Percentiles rank a stretch among this genome's conserved stretches.
Evolutionary conservation across 2,329 filamentous ascomycete species (phyloP).

Genomic region (Didymella exigua): DNA sequence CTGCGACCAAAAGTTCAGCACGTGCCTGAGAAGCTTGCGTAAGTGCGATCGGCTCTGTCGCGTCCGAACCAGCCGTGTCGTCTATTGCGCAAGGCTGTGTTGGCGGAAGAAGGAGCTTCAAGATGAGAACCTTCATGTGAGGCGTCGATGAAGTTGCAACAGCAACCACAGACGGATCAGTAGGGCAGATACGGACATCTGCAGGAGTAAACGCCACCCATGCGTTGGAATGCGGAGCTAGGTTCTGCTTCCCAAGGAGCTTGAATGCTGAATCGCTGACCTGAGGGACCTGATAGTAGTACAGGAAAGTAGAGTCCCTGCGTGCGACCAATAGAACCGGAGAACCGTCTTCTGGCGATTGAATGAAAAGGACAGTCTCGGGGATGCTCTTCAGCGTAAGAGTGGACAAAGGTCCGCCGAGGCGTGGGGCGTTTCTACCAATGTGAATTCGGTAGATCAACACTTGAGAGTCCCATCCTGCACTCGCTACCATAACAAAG

Average conservation of each 20-base stretch:
- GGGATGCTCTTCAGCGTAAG: slow-evolving; percentile 60
- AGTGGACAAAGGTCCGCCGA: slow-evolving; percentile 51
- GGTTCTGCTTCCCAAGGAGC: slow-evolving; percentile 63
- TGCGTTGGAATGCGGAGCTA: slow-evolving; percentile 67
- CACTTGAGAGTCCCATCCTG: slow-evolving; percentile 66
- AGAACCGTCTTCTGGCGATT: slow-evolving; percentile 53
- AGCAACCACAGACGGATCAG: slow-evolving; percentile 60
- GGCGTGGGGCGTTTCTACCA: slow-evolving; percentile 32
- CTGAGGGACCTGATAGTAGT: slow-evolving; percentile 57
- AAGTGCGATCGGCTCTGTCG: slow-evolving; percentile 19
- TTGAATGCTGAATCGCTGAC: slow-evolving; percentile 17
- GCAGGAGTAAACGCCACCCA: slow-evolving; percentile 68
- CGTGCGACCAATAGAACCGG: slow-evolving; percentile 61
- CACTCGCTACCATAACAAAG: slow-evolving; percentile 56
- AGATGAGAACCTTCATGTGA: slow-evolving; percentile 67
- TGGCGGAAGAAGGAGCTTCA: slow-evolving; percentile 61
- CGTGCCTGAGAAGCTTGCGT: slow-evolving; percentile 60
- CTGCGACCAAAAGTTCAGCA: slow-evolving; percentile 57
- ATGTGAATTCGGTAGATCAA: slow-evolving; percentile 54
- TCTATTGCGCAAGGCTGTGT: slow-evolving; percentile 13
- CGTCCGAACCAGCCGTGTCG: slow-evolving; percentile 8
- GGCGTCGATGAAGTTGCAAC: slow-evolving; percentile 66
- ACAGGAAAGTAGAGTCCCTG: slow-evolving; percentile 63
- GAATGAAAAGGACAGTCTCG: slow-evolving; percentile 61
- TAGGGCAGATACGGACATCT: slow-evolving; percentile 61